Percentiles rank a stretch among this genome's conserved stretches.
Evolutionary conservation across 805 yeast genomes (phyloP).

Genomic region (Schwanniomyces yamadae): DNA sequence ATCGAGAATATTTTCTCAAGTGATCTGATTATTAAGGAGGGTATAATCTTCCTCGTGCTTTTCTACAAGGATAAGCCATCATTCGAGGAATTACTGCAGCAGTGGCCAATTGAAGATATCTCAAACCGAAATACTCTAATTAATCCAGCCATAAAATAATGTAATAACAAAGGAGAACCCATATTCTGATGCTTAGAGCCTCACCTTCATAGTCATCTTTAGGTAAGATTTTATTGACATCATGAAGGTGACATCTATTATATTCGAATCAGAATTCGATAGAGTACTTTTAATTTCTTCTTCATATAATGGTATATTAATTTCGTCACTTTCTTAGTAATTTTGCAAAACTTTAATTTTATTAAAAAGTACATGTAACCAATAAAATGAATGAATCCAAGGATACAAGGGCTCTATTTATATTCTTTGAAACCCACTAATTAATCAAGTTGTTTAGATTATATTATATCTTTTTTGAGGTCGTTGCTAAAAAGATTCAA

Average conservation of each 20-base stretch:
- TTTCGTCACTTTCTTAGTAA: too few relatives aligned
- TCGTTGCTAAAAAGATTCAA: too few relatives aligned
- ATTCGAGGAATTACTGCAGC: slow-evolving; percentile 25
- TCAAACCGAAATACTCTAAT: slow-evolving; percentile 23
- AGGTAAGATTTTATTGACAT: slow-evolving; percentile 9
- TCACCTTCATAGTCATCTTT: slow-evolving; percentile 8
- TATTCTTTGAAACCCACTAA: too few relatives aligned
- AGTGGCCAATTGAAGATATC: slow-evolving; percentile 24
- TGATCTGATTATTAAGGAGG: slow-evolving; percentile 3
- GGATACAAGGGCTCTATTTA: too few relatives aligned
- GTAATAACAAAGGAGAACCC: slow-evolving; percentile 19
- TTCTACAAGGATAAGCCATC: slow-evolving; percentile 24
- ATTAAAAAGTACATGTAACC: too few relatives aligned
- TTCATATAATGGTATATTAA: too few relatives aligned
- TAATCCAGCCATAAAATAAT: slow-evolving; percentile 12
- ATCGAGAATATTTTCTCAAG: slow-evolving; percentile 16
- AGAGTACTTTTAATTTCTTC: too few relatives aligned
- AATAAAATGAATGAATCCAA: too few relatives aligned
- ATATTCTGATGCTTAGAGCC: slow-evolving; percentile 13
- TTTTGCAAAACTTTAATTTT: too few relatives aligned
- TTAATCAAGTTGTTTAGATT: too few relatives aligned
- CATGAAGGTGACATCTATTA: slow-evolving; percentile 7
- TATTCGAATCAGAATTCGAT: slow-evolving; percentile 6
- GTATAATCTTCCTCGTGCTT: slow-evolving; percentile 11
- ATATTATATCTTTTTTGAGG: too few relatives aligned